Evolutionary conservation across 139 green algal species (phyloP).

Genomic region (Closterium sp.): DNA sequence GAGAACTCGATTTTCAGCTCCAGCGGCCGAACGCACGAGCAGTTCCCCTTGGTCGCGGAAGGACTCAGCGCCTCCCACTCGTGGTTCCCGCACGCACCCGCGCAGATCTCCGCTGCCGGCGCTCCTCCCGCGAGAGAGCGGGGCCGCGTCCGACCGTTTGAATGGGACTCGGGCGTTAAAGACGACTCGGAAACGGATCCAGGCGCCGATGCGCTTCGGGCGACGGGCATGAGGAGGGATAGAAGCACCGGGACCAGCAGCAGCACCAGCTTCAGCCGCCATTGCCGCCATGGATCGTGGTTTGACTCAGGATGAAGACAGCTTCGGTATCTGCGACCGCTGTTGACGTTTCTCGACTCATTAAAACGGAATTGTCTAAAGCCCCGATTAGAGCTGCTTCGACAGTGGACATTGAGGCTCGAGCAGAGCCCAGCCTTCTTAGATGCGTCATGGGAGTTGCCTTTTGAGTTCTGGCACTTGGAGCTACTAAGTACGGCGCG

Average conservation of each 20-base stretch:
- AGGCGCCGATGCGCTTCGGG: background rate
- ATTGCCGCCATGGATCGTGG: background rate
- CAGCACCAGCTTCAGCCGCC: background rate
- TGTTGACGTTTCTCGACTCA: background rate
- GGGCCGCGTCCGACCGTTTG: no score
- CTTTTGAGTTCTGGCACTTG: no score
- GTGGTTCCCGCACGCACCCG: background rate
- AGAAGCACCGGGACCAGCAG: background rate
- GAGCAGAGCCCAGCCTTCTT: background rate
- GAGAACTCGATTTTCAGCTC: background rate
- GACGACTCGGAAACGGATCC: background rate
- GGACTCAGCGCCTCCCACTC: background rate
- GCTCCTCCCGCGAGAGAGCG: background rate
- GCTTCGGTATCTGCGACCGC: background rate
- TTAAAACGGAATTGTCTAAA: background rate
- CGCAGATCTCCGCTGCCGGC: background rate
- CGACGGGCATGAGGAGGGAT: background rate
- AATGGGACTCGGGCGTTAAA: no score
- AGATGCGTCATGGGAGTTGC: background rate
- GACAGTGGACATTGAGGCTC: background rate
- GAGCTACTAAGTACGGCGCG: background rate
- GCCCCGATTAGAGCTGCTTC: background rate
- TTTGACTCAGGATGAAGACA: background rate
- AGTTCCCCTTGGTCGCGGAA: background rate
- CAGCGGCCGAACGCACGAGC: background rate